Evolutionary conservation across 148 eudicot genomes (phyloP), one percentile per base, ranked within the genome.

Genomic region (Spergularia marina): DNA sequence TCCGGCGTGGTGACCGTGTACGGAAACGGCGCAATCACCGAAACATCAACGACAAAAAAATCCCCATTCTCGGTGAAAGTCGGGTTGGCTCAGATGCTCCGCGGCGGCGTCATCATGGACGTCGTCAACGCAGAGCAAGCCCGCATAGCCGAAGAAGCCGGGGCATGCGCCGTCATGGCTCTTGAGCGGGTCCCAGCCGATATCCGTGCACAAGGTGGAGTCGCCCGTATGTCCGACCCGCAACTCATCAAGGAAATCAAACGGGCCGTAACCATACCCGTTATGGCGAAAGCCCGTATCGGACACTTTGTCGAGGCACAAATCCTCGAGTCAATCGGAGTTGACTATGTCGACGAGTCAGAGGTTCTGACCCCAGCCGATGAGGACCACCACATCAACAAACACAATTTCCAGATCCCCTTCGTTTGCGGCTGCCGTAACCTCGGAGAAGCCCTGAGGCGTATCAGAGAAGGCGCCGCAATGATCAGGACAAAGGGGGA

Each of bases 231-330:
- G 97, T 89, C 93, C 16, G 98, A 94, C 84, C 98, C 97, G 0
- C 96, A 94, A 53, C 82, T 91, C 4, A 94, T 94, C 70, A 94
- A 91, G 78, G 98, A 94, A 5, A 94, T 94, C 54, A 91, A 93
- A 60, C 85, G 79, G 68, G 98, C 97, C 14, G 94, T 91, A 18
- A 93, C 98, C 11, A 93, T 91, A 21, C 98, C 98, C 2, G 98
- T 93, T 60, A 93, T 93, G 98, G 98, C 97, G 2, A 91, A 93
- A 68, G 97, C 98, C 36, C 84, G 98, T 1, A 93, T 93, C 56
- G 98, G 98, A 0, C 98, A 93, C 57, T 93, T 93, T 76, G 98
- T 93, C 13, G 98, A 93, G 80, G 98, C 98, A 12, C 98, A 93
- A 66, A 93, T 94, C 17, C 84, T 94, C 0, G 97, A 91, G 40